Evolutionary conservation across 768 basidiomycete genomes (phyloP).

Genomic region (Scleroderma bovista): DNA sequence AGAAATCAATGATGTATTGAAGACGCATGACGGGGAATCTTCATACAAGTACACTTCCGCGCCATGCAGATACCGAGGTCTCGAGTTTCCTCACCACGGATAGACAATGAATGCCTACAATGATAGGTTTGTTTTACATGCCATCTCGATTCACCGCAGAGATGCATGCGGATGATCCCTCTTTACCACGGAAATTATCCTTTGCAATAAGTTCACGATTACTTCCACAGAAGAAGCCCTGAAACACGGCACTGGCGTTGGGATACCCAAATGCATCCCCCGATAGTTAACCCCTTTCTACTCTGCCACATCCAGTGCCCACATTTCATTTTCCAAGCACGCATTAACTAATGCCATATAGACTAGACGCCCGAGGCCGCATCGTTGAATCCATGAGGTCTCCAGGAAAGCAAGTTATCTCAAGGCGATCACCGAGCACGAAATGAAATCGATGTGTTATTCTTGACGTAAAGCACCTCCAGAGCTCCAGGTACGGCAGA

Average conservation of each 20-base stretch:
- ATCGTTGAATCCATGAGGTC: background rate
- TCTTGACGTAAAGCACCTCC: background rate
- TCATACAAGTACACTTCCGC: background rate
- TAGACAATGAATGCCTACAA: too few relatives aligned
- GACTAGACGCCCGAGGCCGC: background rate
- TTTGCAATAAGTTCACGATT: too few relatives aligned
- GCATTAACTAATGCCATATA: background rate
- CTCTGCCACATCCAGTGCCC: background rate
- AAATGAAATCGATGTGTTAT: conserved; percentile 19
- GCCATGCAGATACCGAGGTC: background rate
- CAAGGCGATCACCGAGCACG: conserved; percentile 16
- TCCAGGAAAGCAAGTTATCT: background rate
- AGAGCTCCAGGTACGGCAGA: conserved; percentile 1
- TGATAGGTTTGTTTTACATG: too few relatives aligned
- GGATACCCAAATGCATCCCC: background rate
- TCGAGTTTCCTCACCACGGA: too few relatives aligned
- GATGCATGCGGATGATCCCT: too few relatives aligned
- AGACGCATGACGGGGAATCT: too few relatives aligned
- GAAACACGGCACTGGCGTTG: background rate
- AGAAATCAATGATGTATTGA: background rate
- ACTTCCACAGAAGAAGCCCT: background rate
- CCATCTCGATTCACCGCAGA: too few relatives aligned
- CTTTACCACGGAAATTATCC: too few relatives aligned
- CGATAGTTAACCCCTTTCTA: background rate
- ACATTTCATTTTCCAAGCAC: background rate